phyloP scores from a whole-genome alignment of 495 filamentous ascomycete genomes.

The Endocarpon pusillum region DNA sequence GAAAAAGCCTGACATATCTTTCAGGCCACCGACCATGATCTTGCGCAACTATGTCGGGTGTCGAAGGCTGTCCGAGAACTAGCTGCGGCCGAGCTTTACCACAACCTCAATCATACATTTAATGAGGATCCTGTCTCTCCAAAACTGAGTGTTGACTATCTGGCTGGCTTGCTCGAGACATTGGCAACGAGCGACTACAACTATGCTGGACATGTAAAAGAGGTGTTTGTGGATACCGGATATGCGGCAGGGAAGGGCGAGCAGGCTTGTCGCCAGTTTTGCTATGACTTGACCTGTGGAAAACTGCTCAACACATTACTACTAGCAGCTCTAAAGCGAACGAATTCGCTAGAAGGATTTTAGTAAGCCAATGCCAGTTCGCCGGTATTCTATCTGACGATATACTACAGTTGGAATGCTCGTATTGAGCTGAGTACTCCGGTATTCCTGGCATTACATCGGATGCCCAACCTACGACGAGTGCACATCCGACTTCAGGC shows the following conservation, averaged over 20 bases:
- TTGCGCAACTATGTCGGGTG: constrained; percentile 36
- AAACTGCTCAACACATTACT: constrained; percentile 46
- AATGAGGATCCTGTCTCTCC: constrained; percentile 28
- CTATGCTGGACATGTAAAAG: constrained; percentile 37
- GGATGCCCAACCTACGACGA: constrained; percentile 19
- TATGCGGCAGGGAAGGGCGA: constrained; percentile 27
- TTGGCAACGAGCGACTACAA: constrained; percentile 42
- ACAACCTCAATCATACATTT: constrained; percentile 38
- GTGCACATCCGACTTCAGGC: constrained; percentile 23
- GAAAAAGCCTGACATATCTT: no score
- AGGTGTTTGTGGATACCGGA: constrained; percentile 31
- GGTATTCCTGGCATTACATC: constrained; percentile 38
- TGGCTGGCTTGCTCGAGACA: constrained; percentile 39
- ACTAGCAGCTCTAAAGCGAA: constrained; percentile 35
- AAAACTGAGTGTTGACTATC: constrained; percentile 21
- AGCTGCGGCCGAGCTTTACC: constrained; percentile 38
- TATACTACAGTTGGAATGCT: constrained; percentile 37
- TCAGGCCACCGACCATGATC: constrained; percentile 16
- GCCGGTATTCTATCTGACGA: constrained; percentile 4
- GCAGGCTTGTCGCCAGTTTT: constrained; percentile 26
- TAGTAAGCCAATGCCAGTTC: constrained; percentile 17
- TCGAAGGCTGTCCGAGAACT: constrained; percentile 36
- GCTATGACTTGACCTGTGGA: constrained; percentile 30
- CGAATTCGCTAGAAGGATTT: constrained; percentile 37
- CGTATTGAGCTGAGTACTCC: constrained; percentile 40